Percentiles rank a stretch among this genome's conserved stretches.
These are phyloP conservation scores for Delphinella strobiligena DNA, from an alignment of 2,329 filamentous ascomycete genomes.

Conservation along the genomic window DNA sequence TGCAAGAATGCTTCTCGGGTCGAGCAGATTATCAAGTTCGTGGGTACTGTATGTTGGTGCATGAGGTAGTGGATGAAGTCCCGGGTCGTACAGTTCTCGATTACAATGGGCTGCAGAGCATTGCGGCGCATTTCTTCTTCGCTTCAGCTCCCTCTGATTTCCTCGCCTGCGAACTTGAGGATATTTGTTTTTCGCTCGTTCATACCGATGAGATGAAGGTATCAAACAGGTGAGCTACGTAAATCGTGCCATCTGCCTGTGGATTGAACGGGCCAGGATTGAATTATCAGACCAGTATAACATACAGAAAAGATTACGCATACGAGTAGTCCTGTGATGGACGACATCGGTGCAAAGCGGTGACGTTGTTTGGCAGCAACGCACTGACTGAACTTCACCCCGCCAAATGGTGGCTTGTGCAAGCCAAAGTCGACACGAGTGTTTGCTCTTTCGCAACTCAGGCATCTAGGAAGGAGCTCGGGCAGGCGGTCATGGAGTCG, in stretches of 20 bases:
- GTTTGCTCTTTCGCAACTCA: too few species aligned
- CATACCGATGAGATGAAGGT: too few species aligned
- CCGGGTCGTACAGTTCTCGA: constrained; percentile 27
- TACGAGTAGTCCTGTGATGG: too few species aligned
- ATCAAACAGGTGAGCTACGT: too few species aligned
- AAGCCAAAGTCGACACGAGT: neutral
- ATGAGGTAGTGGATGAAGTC: constrained; percentile 54
- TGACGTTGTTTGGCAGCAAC: neutral
- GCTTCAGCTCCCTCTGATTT: neutral
- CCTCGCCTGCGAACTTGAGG: neutral
- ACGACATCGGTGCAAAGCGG: neutral
- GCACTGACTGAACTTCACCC: neutral
- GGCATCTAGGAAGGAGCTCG: too few species aligned
- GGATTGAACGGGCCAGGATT: too few species aligned
- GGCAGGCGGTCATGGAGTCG: constrained; percentile 62
- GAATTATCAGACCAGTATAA: too few species aligned
- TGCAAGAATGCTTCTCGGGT: constrained; percentile 52
- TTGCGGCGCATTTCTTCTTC: neutral
- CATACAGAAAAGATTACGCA: too few species aligned
- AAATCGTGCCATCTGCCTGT: too few species aligned
- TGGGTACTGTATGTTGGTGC: constrained; percentile 41
- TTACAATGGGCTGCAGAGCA: constrained; percentile 21
- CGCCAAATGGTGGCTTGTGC: too few species aligned
- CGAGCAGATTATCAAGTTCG: constrained; percentile 60
- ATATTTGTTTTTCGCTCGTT: neutral